Evolutionary conservation across 1,284 basidiomycete genomes (phyloP).

Genomic region (Heliocybe sulcata): DNA sequence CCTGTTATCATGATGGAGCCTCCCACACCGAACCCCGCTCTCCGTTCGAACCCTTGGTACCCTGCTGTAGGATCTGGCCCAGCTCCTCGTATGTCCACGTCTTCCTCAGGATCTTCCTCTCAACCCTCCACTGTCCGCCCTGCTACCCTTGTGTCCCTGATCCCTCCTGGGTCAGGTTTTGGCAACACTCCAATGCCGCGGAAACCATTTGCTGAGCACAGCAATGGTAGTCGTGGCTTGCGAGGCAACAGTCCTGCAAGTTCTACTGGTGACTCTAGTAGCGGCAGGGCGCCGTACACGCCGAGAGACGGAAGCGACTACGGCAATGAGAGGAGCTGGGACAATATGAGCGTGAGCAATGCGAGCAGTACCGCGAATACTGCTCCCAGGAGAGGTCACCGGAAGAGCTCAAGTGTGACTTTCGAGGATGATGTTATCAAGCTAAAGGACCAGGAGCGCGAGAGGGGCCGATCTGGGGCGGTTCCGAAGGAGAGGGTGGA

Average conservation of each 20-base stretch:
- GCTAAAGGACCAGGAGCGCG: constrained; percentile 12
- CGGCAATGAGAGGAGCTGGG: constrained; percentile 18
- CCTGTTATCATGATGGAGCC: constrained; percentile 9
- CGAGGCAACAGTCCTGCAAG: constrained; percentile 64
- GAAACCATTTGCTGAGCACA: constrained; percentile 42
- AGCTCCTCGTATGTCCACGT: neutral
- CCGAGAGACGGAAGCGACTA: constrained; percentile 71
- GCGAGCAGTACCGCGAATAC: constrained; percentile 7
- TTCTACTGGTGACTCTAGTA: constrained; percentile 74
- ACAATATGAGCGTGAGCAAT: constrained; percentile 5
- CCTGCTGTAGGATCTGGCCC: neutral
- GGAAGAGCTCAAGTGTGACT: constrained; percentile 51
- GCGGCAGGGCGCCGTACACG: constrained; percentile 60
- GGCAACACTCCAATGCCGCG: constrained; percentile 6
- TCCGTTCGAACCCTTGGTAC: neutral
- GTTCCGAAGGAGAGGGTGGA: constrained; percentile 19
- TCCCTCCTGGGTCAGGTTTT: constrained; percentile 3
- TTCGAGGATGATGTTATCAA: constrained; percentile 34
- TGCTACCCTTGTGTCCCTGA: constrained; percentile 9
- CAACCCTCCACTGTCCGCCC: neutral
- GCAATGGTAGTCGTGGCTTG: constrained; percentile 6
- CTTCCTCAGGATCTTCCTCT: constrained; percentile 2
- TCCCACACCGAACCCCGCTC: neutral
- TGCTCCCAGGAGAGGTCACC: constrained; percentile 21
- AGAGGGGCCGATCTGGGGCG: constrained; percentile 13